These are phyloP conservation scores for Tuber indicum DNA, from an alignment of 495 filamentous ascomycete genomes.

Conservation along the genomic window DNA sequence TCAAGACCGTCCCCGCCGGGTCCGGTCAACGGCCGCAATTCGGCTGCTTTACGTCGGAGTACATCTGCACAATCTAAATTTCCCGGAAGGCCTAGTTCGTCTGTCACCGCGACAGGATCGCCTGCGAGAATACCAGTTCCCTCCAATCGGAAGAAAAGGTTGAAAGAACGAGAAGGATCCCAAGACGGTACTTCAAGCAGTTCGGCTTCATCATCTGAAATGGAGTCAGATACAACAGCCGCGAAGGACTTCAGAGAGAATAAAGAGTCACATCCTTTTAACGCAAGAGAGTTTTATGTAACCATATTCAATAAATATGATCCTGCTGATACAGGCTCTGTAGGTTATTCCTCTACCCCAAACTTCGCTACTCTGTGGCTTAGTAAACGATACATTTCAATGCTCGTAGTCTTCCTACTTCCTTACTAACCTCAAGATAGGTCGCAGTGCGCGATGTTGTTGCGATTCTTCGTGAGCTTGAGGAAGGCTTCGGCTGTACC, in stretches of 20 bases:
- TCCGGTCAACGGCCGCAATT: slow-evolving; percentile 1
- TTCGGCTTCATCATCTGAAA: background rate
- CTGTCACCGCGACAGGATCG: background rate
- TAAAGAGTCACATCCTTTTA: background rate
- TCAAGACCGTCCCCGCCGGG: slow-evolving; percentile 19
- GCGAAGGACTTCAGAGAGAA: background rate
- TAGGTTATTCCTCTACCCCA: background rate
- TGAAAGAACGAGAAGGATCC: slow-evolving; percentile 2
- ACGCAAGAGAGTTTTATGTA: slow-evolving; percentile 4
- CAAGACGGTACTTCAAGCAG: background rate
- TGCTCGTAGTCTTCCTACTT: background rate
- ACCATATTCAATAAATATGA: slow-evolving; percentile 18
- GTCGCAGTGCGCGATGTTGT: slow-evolving; percentile 25
- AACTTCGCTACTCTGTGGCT: background rate
- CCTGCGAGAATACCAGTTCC: background rate
- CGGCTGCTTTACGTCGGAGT: slow-evolving; percentile 12
- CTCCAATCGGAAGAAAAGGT: background rate
- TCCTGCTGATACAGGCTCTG: slow-evolving; percentile 12
- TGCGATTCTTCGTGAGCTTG: slow-evolving; percentile 19
- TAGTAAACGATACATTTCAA: background rate
- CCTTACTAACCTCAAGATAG: background rate
- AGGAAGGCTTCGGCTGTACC: slow-evolving; percentile 8
- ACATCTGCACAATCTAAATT: background rate
- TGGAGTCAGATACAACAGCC: background rate
- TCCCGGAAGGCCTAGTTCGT: background rate